Conservation (phyloP, 73 alveolate species). For the Paramecium bursaria region DNA sequence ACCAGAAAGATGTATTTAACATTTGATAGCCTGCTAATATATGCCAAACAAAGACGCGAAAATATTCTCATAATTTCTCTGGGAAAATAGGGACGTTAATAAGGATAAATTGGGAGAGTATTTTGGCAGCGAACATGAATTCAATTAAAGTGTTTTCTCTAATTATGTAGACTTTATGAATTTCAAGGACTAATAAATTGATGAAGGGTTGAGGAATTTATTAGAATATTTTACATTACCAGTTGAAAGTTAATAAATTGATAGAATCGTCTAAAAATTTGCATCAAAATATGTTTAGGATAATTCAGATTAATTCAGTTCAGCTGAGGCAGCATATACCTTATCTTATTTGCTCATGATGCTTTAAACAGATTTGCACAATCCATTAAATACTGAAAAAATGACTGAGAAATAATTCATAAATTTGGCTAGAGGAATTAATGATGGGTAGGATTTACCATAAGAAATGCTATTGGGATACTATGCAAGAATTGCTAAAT, state of each 20-base stretch:
- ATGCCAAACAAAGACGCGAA: conserved; percentile 33
- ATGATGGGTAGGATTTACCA: conserved; percentile 82
- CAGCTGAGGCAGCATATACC: conserved; percentile 90
- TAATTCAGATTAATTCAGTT: conserved; percentile 86
- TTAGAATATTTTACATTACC: conserved; percentile 79
- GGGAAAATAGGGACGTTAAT: conserved; percentile 63
- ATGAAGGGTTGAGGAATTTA: conserved; percentile 85
- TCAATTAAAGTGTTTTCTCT: conserved; percentile 87
- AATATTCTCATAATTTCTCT: conserved; percentile 56
- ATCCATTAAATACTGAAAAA: conserved; percentile 87
- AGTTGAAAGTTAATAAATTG: conserved; percentile 98
- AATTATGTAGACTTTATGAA: conserved; percentile 86
- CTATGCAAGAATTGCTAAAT: conserved; percentile 83
- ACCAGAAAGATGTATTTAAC: conserved; percentile 92
- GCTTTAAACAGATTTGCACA: conserved; percentile 97
- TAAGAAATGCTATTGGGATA: conserved; percentile 84
- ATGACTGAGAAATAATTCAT: conserved; percentile 87
- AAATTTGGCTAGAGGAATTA: conserved; percentile 82
- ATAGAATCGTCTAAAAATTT: conserved; percentile 96
- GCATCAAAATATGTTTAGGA: conserved; percentile 92
- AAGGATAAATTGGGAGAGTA: conserved; percentile 93
- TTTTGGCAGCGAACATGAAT: conserved; percentile 90
- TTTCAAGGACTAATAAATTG: conserved; percentile 83
- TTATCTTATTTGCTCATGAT: conserved; percentile 94
- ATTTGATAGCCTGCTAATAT: conserved; percentile 69